A percentile compares a stretch with the other conserved stretches of the same genome.
These are phyloP conservation scores for Lobosporangium transversale DNA, from an alignment of 192 early-diverging fungal genomes.

Conservation along the genomic window DNA sequence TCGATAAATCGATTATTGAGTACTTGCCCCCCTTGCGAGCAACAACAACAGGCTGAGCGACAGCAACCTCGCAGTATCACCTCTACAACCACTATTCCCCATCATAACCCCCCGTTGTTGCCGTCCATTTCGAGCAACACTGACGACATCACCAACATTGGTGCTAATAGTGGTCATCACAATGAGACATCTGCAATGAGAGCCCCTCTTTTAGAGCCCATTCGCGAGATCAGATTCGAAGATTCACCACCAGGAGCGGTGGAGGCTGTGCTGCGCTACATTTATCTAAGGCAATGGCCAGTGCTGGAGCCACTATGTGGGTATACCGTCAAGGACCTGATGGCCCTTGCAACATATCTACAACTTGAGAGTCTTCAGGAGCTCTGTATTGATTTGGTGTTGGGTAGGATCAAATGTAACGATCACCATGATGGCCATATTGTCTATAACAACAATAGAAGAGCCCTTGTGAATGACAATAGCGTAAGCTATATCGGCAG, in stretches of 20 bases:
- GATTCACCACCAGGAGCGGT: conserved; percentile 30
- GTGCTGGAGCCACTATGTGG: conserved; percentile 8
- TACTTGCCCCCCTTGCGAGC: background rate
- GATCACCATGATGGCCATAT: background rate
- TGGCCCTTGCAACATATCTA: conserved; percentile 29
- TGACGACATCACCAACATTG: background rate
- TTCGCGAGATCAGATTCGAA: conserved; percentile 28
- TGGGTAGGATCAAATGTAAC: conserved; percentile 3
- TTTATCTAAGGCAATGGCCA: conserved; percentile 25
- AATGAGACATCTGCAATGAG: background rate
- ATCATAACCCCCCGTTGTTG: too few relatives aligned
- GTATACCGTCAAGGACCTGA: conserved; percentile 47
- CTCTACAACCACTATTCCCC: too few relatives aligned
- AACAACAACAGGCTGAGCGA: too few relatives aligned
- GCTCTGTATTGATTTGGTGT: conserved; percentile 24
- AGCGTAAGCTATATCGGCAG: too few relatives aligned
- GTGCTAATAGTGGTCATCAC: background rate
- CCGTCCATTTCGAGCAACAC: background rate
- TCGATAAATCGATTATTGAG: conserved; percentile 2
- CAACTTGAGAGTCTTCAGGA: conserved; percentile 23
- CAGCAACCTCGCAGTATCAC: too few relatives aligned
- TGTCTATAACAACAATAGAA: background rate
- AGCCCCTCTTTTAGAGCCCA: background rate
- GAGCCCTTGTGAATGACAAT: background rate
- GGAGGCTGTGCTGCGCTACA: conserved; percentile 18